Base-by-base conservation (phyloP, 306 rosid genomes). In the Crataegus laevigata region DNA sequence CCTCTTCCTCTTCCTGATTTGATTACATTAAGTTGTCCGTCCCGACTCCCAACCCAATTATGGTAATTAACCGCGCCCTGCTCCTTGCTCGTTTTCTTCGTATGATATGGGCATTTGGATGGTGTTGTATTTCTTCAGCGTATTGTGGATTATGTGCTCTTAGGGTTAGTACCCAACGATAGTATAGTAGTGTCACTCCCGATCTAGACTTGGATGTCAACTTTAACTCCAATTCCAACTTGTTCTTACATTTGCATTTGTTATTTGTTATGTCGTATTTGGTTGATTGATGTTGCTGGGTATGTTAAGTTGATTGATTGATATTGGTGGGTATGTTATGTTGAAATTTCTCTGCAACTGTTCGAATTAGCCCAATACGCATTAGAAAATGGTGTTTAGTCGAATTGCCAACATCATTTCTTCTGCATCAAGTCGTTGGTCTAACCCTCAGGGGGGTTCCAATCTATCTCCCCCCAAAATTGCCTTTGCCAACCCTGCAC, bases 371-470 rank as follows among this genome's bases (percentile, higher is more conserved):
- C 28, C 62, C 38, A 34, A 34, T 2, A 26, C 50, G n/a, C 67
- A 28, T 28, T 2, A 14, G 70, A 78, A 83, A 55, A 89, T 90
- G 98, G 82, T 84, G 78, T 86, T 90, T 76, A 76, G 83, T 64
- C 79, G 86, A 76, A 80, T 89, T 81, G 79, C 84, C 45, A 85
- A 85, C 79, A 36, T 83, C 21, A 13, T 92, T 17, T 75, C 86
- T 62, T 75, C 84, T 18, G 66, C 74, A 9, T 71, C 83, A 58
- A 72, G 82, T 66, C 82, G 82, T 75, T 75, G 67, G 78, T 81
- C 84, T 12, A 75, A 77, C 7, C 72, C 79, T 26, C 86, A 85
- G 58, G 75, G 81, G 43, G 43, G 11, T 42, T 74, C 79, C 21
- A 51, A 57, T 34, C 43, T 30, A 11, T 58, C 82, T 19, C 70